phyloP scores from a whole-genome alignment of 169 alveolate species.

The Plasmodium knowlesi region DNA sequence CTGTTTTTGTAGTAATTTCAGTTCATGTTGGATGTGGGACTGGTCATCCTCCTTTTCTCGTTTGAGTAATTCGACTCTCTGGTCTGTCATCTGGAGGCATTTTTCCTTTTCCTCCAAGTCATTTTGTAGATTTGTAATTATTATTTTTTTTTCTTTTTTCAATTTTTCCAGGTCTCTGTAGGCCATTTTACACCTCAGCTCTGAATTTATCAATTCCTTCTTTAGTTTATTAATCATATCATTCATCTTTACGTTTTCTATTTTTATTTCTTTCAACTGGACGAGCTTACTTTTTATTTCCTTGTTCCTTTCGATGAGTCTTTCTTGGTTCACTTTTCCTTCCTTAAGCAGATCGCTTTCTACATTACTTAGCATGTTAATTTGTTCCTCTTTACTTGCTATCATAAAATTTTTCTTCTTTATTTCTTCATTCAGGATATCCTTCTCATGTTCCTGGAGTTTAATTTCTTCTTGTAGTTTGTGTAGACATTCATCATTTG shows the following conservation, averaged over 20 bases:
- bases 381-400: slow-evolving; percentile 37
- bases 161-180: not conserved
- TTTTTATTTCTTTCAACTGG: not conserved
- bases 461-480: not conserved
- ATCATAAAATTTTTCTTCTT: slow-evolving; percentile 9
- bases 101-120: slow-evolving; percentile 24
- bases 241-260: slow-evolving; percentile 23
- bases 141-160: slow-evolving; percentile 23
- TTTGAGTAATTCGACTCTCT: not conserved
- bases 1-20: not conserved
- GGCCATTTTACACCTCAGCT: slow-evolving; percentile 2
- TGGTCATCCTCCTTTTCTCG: not conserved
- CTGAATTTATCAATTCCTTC: slow-evolving; percentile 4
- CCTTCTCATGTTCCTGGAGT: not conserved
- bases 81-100: not conserved
- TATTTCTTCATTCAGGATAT: slow-evolving; percentile 27
- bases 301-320: not conserved
- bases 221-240: not conserved
- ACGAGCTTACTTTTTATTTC: not conserved
- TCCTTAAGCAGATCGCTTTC: slow-evolving; percentile 31
- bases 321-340: slow-evolving; percentile 13
- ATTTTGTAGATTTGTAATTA: not conserved
- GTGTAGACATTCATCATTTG: not conserved
- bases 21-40: not conserved
- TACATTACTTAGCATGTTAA: not conserved